phyloP scores from a whole-genome alignment of 2,329 filamentous ascomycete species.

The Plectosphaerella sp. region DNA sequence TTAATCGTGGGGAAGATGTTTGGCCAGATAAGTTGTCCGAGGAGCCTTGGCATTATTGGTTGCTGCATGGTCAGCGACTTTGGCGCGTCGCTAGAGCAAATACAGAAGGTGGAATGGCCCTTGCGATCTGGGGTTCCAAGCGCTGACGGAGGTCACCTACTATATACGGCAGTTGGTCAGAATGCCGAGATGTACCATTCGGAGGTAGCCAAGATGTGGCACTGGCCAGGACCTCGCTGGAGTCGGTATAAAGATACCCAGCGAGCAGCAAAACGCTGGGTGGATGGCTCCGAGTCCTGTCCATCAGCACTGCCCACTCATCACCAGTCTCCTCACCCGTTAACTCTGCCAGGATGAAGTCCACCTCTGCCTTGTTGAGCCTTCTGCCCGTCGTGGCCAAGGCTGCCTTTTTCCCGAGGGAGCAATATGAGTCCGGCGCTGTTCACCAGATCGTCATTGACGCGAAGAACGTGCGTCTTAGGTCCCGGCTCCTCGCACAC shows the following conservation, averaged over 20 bases:
- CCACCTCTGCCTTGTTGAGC: slow-evolving; percentile 1
- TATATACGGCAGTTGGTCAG: not conserved
- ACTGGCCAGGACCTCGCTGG: not conserved
- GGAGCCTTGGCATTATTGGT: no score
- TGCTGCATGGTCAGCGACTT: not conserved
- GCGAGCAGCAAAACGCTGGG: not conserved
- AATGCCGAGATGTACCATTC: not conserved
- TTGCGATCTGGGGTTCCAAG: not conserved
- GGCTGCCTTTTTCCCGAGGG: slow-evolving; percentile 7
- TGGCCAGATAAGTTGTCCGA: no score
- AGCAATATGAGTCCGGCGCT: slow-evolving; percentile 10
- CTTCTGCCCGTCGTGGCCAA: slow-evolving; percentile 8
- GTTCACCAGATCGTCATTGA: slow-evolving; percentile 12
- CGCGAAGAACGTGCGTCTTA: slow-evolving; percentile 7
- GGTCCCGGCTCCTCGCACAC: not conserved
- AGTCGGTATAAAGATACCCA: not conserved
- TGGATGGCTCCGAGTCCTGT: not conserved
- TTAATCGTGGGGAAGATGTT: no score
- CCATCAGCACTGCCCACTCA: not conserved
- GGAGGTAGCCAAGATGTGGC: not conserved
- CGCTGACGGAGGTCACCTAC: not conserved
- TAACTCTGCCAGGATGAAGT: slow-evolving; percentile 8
- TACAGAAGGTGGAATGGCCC: not conserved
- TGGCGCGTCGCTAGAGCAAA: not conserved
- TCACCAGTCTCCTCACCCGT: not conserved